Base-by-base conservation (phyloP, 805 yeast species). In the Priceomyces haplophilus region DNA sequence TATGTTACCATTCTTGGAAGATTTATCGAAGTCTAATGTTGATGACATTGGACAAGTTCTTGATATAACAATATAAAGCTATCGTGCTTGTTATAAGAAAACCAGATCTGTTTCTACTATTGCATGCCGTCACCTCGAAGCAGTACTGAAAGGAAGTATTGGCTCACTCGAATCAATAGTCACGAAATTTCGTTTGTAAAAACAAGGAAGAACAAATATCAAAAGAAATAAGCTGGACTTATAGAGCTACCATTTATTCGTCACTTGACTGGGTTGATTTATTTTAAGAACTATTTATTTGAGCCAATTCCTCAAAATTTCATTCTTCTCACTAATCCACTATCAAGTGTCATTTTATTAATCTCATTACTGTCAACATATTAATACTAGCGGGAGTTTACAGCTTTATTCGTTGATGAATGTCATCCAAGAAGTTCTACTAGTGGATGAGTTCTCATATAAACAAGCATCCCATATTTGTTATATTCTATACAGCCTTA, bases 1-100 rank as follows among this genome's bases (percentile, higher is more conserved):
- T 65, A 79, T 93, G 64, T 69, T 93, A 42, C 99, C 98, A 11
- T 81, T 93, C 46, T 73, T 93, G 52, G 88, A 88, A 62, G 98
- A 93, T 61, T 67, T 93, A 43, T 79, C 97, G 5, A 67, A 75
- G 49, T 60, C 73, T 8, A 74, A 73, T 36, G 97, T 93, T 42
- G 84, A 82, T 49, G 96, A 93, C 64, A 95, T 93, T 27, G 82
- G 89, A 29, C 64, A 83, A 50, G 91, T 91, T 36, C 75, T 93
- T 54, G 97, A 91, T 65, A 88, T 88, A 41, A 79, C 79, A 51
- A 55, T 76, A 41, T 75, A 55, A 40, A 37, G 31, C n/a, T 27
- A 27, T 15, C 8, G 8, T 12, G 15, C n/a, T 27, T 12, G 11
- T 12, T 27, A 27, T 12, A 10, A 11, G 31, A 15, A 27, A 12